Base-by-base conservation (phyloP, 2,329 filamentous ascomycete genomes). In the Microdochium paspali region DNA sequence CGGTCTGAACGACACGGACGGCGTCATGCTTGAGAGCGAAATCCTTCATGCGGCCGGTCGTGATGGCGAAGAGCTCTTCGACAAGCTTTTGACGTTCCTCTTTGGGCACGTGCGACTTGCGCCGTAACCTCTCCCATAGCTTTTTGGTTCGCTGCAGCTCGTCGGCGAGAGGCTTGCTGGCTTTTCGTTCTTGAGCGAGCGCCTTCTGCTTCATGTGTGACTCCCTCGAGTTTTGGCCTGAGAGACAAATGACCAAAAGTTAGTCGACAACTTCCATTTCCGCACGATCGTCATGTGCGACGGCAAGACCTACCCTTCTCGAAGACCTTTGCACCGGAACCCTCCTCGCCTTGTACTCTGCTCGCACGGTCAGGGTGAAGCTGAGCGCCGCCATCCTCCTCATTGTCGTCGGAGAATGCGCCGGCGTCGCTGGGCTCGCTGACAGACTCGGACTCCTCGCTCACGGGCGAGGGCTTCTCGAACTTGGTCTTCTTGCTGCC, bases 21-120 rank as follows among this genome's bases (percentile, higher is more conserved):
- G 90, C 88, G 64, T 98, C 93, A 66, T 98, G 93, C 78, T 98
- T 98, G 70, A 98, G 87, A 20, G 96, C 91, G 56, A 97, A 95
- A 52, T 97, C 93, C 67, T 88, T 89, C 58, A 97, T 86, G 49
- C 87, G 82, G 46, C 90, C 91, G 23, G 87, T 93, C 58, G 96
- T 87, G 60, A 98, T 95, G 49, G 78, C 76, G 66, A 95, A 97
- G 24, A 98, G 77, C 71, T 98, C 91, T 50, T 84, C 79, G 44
- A 97, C 86, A 35, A 98, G 78, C 63, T 85, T 77, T 66, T 91
- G 85, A 52, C 93, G 80, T 71, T 98, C 90, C 32, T 94, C 87
- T 58, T 85, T 82, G 35, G 90, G 86, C 1, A 98, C 89, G 59
- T 96, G 89, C 2, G 90, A 95, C 71, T 97, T 97, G 58, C 88